These are phyloP conservation scores for Thecaphora thlaspeos DNA, from an alignment of 1,284 basidiomycete genomes.

Conservation along the genomic window DNA sequence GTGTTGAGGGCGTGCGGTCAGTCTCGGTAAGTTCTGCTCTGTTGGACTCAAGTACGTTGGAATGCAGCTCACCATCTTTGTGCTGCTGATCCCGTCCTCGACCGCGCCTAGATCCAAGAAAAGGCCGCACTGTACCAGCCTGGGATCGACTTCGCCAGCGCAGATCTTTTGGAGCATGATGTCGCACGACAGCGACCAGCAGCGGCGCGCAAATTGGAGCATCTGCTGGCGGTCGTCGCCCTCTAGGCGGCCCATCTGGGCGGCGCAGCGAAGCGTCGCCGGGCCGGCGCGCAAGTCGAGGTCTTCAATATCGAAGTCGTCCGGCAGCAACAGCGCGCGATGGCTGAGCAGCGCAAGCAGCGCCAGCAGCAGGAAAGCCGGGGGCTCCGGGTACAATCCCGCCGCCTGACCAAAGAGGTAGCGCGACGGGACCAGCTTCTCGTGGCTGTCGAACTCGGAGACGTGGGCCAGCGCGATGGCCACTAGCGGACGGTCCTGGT, in stretches of 20 bases:
- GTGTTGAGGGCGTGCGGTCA: too few species aligned
- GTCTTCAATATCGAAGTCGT: conserved; percentile 37
- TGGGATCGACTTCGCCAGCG: conserved; percentile 38
- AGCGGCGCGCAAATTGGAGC: conserved; percentile 40
- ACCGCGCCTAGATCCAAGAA: conserved; percentile 38
- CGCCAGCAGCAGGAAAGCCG: conserved; percentile 37
- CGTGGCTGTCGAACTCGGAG: conserved; percentile 38
- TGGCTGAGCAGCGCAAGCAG: conserved; percentile 42
- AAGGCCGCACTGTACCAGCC: conserved; percentile 34
- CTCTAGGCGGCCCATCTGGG: conserved; percentile 30
- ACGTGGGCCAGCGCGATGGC: conserved; percentile 44
- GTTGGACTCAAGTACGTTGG: too few species aligned
- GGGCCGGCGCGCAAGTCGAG: conserved; percentile 37
- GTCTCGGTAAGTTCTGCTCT: too few species aligned
- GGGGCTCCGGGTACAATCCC: conserved; percentile 19
- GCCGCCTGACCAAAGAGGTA: conserved; percentile 36
- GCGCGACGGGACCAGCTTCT: conserved; percentile 42
- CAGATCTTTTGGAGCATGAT: conserved; percentile 38
- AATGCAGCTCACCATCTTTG: too few species aligned
- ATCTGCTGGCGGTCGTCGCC: conserved; percentile 35
- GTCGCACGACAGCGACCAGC: conserved; percentile 38
- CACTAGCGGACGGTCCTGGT: conserved; percentile 40
- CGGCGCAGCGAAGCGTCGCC: conserved; percentile 29
- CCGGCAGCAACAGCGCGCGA: conserved; percentile 37
- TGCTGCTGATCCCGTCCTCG: conserved; percentile 37